Evolutionary conservation across 1,284 basidiomycete genomes (phyloP), one percentile per base, ranked within the genome.

Genomic region (Heliocybe sulcata): DNA sequence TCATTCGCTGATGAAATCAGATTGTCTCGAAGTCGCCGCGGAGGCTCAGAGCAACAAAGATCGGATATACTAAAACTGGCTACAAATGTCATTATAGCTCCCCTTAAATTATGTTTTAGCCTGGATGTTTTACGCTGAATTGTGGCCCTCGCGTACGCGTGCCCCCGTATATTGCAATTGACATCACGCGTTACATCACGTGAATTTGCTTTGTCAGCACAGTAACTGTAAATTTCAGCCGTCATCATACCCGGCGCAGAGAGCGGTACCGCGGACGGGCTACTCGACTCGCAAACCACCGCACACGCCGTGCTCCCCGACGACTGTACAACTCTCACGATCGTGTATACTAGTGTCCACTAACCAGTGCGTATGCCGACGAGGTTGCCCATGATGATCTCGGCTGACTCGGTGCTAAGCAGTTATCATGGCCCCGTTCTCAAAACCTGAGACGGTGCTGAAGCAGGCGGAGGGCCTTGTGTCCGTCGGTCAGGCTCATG

Each of bases 381-480:
- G 16, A n/a, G 4, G 16, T 16, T 42, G 8, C 6, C 4, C 6
- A 49, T 19, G 6, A 12, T 49, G n/a, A n/a, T 23, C 47, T 42
- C 8, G 16, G 3, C 38, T 42, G 38, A 42, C 38, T 6, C 16
- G 3, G 3, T 16, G 12, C 38, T 16, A 4, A 42, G 38, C 16
- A 42, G 38, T 42, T 54, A 76, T 54, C 57, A 92, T 92, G 92
- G 87, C 92, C 62, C 92, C 92, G 62, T 92, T 90, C 70, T 86
- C 90, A 51, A 93, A 93, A 70, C 93, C 93, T 56, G 92, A 94
- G 76, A 91, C 92, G 54, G 87, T 94, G 60, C 80, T 95, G 65
- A 94, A 92, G 74, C 91, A 93, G 69, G 90, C 92, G 35, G 93
- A 94, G 67, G 92, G 92, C 61, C 87, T 96, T 58, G 84, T 96